Percentiles rank a stretch among this genome's conserved stretches.
phyloP scores from a whole-genome alignment of 1,139 yeast species.

The Saccharomyces hybrid region DNA sequence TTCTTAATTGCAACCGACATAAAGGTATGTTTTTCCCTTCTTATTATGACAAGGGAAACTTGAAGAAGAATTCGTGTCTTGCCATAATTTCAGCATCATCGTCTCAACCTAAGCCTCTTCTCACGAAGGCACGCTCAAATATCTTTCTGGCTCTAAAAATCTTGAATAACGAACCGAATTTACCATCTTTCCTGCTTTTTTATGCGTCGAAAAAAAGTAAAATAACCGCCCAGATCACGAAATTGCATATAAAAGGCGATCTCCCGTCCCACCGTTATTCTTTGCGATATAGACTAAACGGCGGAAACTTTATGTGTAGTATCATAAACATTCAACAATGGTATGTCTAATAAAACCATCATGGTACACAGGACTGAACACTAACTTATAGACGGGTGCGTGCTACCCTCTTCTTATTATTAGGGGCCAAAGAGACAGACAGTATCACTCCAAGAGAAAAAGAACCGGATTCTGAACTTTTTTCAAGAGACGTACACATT shows the following conservation, averaged over 20 bases:
- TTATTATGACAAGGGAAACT: not conserved
- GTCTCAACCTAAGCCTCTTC: not conserved
- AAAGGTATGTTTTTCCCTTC: not conserved
- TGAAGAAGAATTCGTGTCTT: not conserved
- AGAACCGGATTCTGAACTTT: conserved; percentile 35
- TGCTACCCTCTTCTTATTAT: not conserved
- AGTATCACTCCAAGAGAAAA: conserved; percentile 37
- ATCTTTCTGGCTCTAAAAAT: not conserved
- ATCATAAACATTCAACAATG: not conserved
- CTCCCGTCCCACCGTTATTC: not conserved
- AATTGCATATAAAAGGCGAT: not conserved
- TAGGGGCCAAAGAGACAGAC: conserved; percentile 25
- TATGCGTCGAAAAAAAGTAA: not conserved
- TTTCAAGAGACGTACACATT: conserved; percentile 37
- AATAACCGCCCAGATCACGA: not conserved
- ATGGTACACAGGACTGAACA: not conserved
- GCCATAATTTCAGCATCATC: not conserved
- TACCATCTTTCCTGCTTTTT: not conserved
- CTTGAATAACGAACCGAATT: not conserved
- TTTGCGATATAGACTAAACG: not conserved
- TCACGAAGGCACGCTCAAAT: not conserved
- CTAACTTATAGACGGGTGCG: not conserved
- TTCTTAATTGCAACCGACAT: not conserved
- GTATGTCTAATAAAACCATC: not conserved
- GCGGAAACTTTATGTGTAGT: too few species aligned